Evolutionary conservation across 495 filamentous ascomycete species (phyloP), one percentile per base, ranked within the genome.

Genomic region (Aspergillus taichungensis): DNA sequence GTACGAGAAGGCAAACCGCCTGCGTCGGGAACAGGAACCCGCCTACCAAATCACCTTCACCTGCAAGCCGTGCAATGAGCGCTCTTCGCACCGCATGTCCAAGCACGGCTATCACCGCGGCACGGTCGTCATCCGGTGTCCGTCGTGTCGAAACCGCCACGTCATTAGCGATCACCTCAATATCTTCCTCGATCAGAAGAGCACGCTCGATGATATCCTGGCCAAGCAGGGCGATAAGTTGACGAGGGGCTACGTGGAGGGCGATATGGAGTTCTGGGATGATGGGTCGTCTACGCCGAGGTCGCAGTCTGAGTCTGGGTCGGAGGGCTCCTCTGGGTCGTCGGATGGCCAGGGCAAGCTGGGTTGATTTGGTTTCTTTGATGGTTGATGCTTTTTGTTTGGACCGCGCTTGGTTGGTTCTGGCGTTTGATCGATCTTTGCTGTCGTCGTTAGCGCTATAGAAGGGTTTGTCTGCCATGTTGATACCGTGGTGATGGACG

Each of bases 51-150:
- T 97, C 24, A 82, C 78, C 8, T 95, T 99, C 60, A 99, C 94
- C 49, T 99, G 92, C 77, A 82, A 80, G 44, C 88, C 88, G 14
- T 99, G 92, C 70, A 62, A 61, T 8, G 56, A 73, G 5, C 82
- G 94, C 28, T 90, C 86, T 5, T 66, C 75, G 3, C 92, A 97
- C 59, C 71, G 63, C 8, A 70, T 99, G 46, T 84, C 84, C 14
- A 95, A 96, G 64, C 92, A 95, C 49, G 92, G 86, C 10, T 99
- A 96, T 60, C 88, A 96, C 61, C 67, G 81, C 18, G 92, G 92
- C 18, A 86, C 85, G 0, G 84, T 94, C 10, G 68, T 97, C 35
- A 88, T 99, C 37, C 79, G 79, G 30, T 99, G 92, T 57, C 89
- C 90, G 1, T 63, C 64, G 0, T 99, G 92, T 63, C 74, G 81